Evolutionary conservation across 352 stramenopile genomes (phyloP).

Genomic region (Globisporangium splendens): DNA sequence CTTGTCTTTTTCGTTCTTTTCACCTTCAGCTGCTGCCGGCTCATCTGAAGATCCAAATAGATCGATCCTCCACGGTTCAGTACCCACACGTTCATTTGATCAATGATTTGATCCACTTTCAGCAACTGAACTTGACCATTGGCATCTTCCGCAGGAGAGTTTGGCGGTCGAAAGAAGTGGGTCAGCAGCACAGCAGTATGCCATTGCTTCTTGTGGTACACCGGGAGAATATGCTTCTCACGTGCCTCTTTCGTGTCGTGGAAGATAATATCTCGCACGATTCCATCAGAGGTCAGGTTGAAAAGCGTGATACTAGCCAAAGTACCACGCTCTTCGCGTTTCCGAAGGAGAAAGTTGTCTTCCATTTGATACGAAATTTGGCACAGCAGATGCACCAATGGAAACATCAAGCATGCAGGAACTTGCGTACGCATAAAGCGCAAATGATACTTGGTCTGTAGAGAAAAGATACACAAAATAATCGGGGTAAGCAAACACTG

Average conservation of each 20-base stretch:
- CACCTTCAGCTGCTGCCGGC: slow-evolving; percentile 79
- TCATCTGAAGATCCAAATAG: slow-evolving; percentile 87
- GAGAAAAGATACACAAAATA: background rate
- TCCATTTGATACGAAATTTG: slow-evolving; percentile 89
- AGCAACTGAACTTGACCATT: slow-evolving; percentile 79
- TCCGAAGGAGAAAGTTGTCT: slow-evolving; percentile 77
- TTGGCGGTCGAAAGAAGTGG: slow-evolving; percentile 75
- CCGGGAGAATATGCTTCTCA: slow-evolving; percentile 78
- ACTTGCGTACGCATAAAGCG: slow-evolving; percentile 81
- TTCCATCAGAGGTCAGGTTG: slow-evolving; percentile 83
- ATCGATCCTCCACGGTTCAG: slow-evolving; percentile 81
- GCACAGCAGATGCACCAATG: slow-evolving; percentile 76
- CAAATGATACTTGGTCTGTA: slow-evolving; percentile 81
- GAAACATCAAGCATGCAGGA: slow-evolving; percentile 78
- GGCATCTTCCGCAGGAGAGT: slow-evolving; percentile 64
- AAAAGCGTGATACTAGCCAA: slow-evolving; percentile 79
- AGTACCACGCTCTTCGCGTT: slow-evolving; percentile 74
- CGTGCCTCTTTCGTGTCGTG: slow-evolving; percentile 82
- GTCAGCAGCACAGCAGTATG: slow-evolving; percentile 82
- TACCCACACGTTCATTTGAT: slow-evolving; percentile 85
- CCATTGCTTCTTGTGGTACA: slow-evolving; percentile 87
- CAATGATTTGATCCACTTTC: slow-evolving; percentile 86
- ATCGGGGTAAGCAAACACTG: background rate
- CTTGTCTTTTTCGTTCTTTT: slow-evolving; percentile 54
- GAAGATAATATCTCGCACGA: slow-evolving; percentile 86